Evolutionary conservation across 805 yeast species (phyloP).

Genomic region (Debaryomyces castellii): DNA sequence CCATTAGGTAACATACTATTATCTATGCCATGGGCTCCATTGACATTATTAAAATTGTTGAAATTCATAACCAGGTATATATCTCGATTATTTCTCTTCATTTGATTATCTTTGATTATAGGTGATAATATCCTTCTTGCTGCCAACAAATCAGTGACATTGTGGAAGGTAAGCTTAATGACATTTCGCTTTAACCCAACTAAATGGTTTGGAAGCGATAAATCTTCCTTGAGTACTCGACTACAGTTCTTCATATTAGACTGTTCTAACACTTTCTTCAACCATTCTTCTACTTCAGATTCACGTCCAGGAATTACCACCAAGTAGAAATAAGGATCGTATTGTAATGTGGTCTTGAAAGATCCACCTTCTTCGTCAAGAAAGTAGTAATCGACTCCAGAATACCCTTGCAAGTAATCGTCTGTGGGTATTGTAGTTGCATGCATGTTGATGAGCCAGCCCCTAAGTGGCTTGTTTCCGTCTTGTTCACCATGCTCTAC

Average conservation of each 20-base stretch:
- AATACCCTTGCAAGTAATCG: slow-evolving; percentile 60
- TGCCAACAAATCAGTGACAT: slow-evolving; percentile 66
- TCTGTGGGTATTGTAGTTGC: slow-evolving; percentile 68
- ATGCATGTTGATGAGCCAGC: slow-evolving; percentile 96
- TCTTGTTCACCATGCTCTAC: slow-evolving; percentile 66
- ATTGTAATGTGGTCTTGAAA: slow-evolving; percentile 80
- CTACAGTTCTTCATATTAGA: slow-evolving; percentile 52
- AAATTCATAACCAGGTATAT: slow-evolving; percentile 60
- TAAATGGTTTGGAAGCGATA: slow-evolving; percentile 80
- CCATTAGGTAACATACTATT: slow-evolving; percentile 6
- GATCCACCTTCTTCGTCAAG: slow-evolving; percentile 96
- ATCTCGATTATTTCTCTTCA: slow-evolving; percentile 61
- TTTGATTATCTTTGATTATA: slow-evolving; percentile 64
- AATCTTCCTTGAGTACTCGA: slow-evolving; percentile 71
- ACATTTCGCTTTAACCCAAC: slow-evolving; percentile 69
- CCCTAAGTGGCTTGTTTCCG: slow-evolving; percentile 51
- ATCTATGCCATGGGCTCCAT: slow-evolving; percentile 27
- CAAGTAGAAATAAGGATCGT: slow-evolving; percentile 84
- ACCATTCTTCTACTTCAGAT: slow-evolving; percentile 81
- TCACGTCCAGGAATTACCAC: slow-evolving; percentile 61
- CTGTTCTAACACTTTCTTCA: slow-evolving; percentile 66
- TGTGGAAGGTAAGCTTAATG: slow-evolving; percentile 70
- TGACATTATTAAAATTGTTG: slow-evolving; percentile 26
- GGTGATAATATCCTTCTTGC: slow-evolving; percentile 75
- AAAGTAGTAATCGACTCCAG: slow-evolving; percentile 94